These are phyloP conservation scores for Pleomassaria siparia DNA, from an alignment of 2,329 filamentous ascomycete species.

Conservation along the genomic window DNA sequence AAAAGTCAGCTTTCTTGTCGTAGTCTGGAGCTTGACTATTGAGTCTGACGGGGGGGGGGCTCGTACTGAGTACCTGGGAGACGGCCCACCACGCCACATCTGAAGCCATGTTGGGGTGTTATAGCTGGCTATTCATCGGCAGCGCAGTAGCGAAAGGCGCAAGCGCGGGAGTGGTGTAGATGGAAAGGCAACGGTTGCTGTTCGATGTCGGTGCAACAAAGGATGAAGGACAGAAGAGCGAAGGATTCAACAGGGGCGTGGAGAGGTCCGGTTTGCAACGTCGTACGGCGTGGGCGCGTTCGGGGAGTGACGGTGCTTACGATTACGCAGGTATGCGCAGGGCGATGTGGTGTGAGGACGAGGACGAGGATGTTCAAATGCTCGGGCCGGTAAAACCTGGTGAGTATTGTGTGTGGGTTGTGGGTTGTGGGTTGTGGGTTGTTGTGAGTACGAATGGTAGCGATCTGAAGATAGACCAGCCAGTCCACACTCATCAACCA, in stretches of 20 bases:
- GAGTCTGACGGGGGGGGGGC: slow-evolving; percentile 3
- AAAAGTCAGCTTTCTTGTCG: slow-evolving; percentile 9
- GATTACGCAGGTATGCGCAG: not conserved
- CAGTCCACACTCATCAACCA: not conserved
- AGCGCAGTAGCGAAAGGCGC: slow-evolving; percentile 8
- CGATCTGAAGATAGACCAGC: not conserved
- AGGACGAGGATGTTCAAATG: not conserved
- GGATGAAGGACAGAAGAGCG: too few relatives aligned
- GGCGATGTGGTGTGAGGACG: not conserved
- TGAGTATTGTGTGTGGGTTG: too few relatives aligned
- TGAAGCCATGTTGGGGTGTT: slow-evolving; percentile 42
- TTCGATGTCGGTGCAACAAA: slow-evolving; percentile 16
- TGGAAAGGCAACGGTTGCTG: slow-evolving; percentile 16
- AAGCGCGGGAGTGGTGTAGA: slow-evolving; percentile 13
- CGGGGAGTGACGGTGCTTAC: not conserved
- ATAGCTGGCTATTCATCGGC: slow-evolving; percentile 30
- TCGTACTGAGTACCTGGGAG: slow-evolving; percentile 44
- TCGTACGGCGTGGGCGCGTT: not conserved
- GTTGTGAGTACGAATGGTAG: too few relatives aligned
- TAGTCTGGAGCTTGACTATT: too few relatives aligned
- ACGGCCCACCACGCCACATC: slow-evolving; percentile 38
- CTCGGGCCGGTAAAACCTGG: not conserved
- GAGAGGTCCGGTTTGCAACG: slow-evolving; percentile 4
- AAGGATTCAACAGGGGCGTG: slow-evolving; percentile 8
- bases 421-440: not conserved